phyloP scores from a whole-genome alignment of 2,329 filamentous ascomycete species.

The Trichoderma aggressivum region DNA sequence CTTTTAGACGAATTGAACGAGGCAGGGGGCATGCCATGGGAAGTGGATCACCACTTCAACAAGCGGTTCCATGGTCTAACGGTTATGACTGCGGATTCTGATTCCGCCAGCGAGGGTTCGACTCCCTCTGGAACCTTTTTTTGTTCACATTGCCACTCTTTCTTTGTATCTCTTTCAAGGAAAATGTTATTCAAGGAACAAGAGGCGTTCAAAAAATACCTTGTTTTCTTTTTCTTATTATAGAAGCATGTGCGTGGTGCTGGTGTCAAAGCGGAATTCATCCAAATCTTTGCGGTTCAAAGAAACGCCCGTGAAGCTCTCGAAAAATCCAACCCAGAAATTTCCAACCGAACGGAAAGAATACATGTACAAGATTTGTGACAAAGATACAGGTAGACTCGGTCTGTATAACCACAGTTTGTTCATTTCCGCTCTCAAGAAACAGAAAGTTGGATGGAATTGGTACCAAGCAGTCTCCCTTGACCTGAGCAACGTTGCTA shows the following conservation, averaged over 20 bases:
- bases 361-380: neutral
- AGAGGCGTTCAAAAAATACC: neutral
- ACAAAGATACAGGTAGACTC: neutral
- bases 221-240: neutral
- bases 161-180: neutral
- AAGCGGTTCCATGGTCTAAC: constrained; percentile 19
- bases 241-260: neutral
- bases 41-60: constrained; percentile 9
- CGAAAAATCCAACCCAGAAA: neutral
- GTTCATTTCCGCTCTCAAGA: neutral
- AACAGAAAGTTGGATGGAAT: neutral
- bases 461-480: neutral
- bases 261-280: neutral
- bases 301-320: neutral
- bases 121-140: constrained; percentile 20
- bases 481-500: neutral
- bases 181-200: neutral
- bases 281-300: neutral
- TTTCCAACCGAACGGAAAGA: neutral
- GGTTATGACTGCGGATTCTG: constrained; percentile 21
- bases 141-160: neutral
- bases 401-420: neutral
- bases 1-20: neutral
- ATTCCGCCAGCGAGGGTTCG: constrained; percentile 21
- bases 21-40: neutral